phyloP scores from a whole-genome alignment of 2,329 filamentous ascomycete genomes.

The Dothiorella sarmentorum region DNA sequence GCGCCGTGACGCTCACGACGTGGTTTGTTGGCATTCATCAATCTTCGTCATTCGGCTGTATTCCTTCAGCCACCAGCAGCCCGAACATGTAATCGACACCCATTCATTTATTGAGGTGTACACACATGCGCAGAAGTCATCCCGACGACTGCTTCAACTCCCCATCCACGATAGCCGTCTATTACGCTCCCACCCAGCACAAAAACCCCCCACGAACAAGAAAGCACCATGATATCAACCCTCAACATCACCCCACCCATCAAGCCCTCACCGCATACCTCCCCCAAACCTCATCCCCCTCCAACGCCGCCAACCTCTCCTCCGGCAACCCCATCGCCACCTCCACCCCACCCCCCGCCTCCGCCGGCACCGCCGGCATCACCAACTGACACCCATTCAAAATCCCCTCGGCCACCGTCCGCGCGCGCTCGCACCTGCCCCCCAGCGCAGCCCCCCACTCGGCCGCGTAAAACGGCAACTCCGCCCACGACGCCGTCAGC shows the following conservation, averaged over 20 bases:
- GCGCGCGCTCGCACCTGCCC: neutral
- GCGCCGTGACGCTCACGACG: too few species aligned
- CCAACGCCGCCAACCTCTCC: neutral
- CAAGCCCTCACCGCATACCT: neutral
- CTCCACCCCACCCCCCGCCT: neutral
- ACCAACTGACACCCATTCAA: constrained; percentile 3
- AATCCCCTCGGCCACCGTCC: neutral
- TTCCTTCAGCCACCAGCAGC: too few species aligned
- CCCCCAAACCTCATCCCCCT: neutral
- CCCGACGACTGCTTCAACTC: too few species aligned
- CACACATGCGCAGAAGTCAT: too few species aligned
- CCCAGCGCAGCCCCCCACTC: neutral
- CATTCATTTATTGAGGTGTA: too few species aligned
- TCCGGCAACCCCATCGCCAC: neutral
- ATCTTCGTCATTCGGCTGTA: too few species aligned
- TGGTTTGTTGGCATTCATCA: too few species aligned
- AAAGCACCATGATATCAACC: too few species aligned
- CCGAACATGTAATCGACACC: too few species aligned
- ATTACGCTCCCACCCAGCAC: neutral
- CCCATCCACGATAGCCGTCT: too few species aligned
- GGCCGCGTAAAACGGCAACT: neutral
- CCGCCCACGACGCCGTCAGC: neutral
- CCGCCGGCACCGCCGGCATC: neutral
- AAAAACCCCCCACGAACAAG: neutral
- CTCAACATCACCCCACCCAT: too few species aligned